These are phyloP conservation scores for Nicotiana paniculata DNA, from an alignment of 257 asterid species.

Conservation along the genomic window DNA sequence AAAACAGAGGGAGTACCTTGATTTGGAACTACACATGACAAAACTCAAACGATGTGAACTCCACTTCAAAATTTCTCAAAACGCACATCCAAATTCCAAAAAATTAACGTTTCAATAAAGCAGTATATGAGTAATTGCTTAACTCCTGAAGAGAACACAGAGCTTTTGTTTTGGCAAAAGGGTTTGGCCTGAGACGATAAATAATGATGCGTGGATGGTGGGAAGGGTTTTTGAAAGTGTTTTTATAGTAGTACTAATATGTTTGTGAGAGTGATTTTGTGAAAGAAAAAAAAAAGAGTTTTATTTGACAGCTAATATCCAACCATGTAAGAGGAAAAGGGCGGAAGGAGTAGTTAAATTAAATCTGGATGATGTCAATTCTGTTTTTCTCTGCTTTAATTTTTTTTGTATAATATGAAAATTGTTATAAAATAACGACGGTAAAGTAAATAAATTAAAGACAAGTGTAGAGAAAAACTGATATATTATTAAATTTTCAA, in stretches of 20 bases:
- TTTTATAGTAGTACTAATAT: neutral
- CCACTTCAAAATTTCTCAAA: constrained; percentile 16
- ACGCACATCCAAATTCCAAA: constrained; percentile 29
- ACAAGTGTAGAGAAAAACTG: too few relatives aligned
- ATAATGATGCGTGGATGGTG: constrained; percentile 7
- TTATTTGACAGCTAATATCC: constrained; percentile 44
- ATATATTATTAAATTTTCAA: too few relatives aligned
- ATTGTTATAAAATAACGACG: too few relatives aligned
- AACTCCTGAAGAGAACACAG: neutral
- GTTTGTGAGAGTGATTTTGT: neutral
- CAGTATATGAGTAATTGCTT: neutral
- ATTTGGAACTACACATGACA: constrained; percentile 23
- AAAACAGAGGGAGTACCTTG: constrained; percentile 23
- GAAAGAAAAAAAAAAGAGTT: neutral
- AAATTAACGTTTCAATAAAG: constrained; percentile 8
- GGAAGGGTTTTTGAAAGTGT: constrained; percentile 12
- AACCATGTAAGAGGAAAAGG: constrained; percentile 14
- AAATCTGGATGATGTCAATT: constrained; percentile 18
- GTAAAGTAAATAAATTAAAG: too few relatives aligned
- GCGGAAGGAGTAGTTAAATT: neutral
- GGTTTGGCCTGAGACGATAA: neutral
- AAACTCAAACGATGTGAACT: neutral
- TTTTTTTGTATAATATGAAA: constrained; percentile 4
- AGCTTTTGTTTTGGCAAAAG: neutral
- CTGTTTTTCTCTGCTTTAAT: neutral